Percentiles rank a stretch among this genome's conserved stretches.
phyloP scores from a whole-genome alignment of 345 rosid genomes.

The Bruguiera parviflora region DNA sequence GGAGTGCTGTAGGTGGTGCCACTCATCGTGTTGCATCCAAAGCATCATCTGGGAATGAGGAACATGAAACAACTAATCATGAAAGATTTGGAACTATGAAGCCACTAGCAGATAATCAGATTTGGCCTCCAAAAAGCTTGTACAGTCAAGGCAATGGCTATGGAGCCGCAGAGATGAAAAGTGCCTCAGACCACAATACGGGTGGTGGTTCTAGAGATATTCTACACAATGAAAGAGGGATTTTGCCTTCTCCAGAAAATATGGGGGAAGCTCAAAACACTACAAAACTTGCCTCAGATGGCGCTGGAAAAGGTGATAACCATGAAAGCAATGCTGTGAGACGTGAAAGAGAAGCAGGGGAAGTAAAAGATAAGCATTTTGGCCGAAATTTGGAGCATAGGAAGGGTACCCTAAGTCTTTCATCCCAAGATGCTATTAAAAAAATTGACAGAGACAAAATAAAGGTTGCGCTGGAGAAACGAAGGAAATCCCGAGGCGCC shows the following conservation, averaged over 20 bases:
- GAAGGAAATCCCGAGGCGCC: slow-evolving; percentile 24
- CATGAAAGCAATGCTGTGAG: slow-evolving; percentile 15
- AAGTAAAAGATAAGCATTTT: slow-evolving; percentile 16
- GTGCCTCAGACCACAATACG: slow-evolving; percentile 16
- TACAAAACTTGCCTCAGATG: neutral
- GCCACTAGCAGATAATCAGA: slow-evolving; percentile 13
- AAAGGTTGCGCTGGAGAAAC: slow-evolving; percentile 24
- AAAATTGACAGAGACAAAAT: slow-evolving; percentile 28
- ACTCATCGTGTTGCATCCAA: slow-evolving; percentile 9
- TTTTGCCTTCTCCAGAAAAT: slow-evolving; percentile 7
- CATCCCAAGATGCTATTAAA: slow-evolving; percentile 23
- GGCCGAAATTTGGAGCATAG: slow-evolving; percentile 9
- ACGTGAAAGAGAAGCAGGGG: slow-evolving; percentile 18
- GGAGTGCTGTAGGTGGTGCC: slow-evolving; percentile 14
- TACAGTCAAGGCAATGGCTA: slow-evolving; percentile 12
- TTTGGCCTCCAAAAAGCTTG: slow-evolving; percentile 8
- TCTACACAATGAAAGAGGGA: slow-evolving; percentile 7
- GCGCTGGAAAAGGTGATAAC: slow-evolving; percentile 7
- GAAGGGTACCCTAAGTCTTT: slow-evolving; percentile 18
- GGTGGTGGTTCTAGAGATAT: slow-evolving; percentile 15
- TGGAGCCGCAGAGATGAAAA: slow-evolving; percentile 12
- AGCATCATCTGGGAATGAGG: slow-evolving; percentile 24
- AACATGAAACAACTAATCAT: slow-evolving; percentile 7
- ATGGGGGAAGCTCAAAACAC: slow-evolving; percentile 11
- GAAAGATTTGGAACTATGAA: slow-evolving; percentile 17